Conservation (phyloP, 768 basidiomycete genomes). For the Mycena chlorophos region DNA sequence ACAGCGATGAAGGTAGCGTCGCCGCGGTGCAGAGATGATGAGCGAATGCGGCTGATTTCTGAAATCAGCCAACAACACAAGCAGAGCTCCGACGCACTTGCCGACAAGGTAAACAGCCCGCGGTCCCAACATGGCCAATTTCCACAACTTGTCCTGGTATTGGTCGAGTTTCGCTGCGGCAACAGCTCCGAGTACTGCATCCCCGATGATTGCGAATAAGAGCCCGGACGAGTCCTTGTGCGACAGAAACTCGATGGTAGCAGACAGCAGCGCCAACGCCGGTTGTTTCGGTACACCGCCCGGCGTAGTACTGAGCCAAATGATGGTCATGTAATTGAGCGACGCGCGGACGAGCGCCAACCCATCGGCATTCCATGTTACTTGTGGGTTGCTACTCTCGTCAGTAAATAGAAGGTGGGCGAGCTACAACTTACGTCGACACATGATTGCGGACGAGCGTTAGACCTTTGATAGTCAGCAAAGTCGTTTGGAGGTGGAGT, state of each 20-base stretch:
- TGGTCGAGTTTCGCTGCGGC: slow-evolving; percentile 27
- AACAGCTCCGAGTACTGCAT: slow-evolving; percentile 37
- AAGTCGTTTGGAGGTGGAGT: not conserved
- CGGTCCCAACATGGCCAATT: slow-evolving; percentile 29
- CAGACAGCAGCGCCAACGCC: slow-evolving; percentile 24
- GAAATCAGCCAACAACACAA: slow-evolving; percentile 4
- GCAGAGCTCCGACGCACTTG: slow-evolving; percentile 41
- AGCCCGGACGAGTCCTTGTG: slow-evolving; percentile 4
- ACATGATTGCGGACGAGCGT: slow-evolving; percentile 2
- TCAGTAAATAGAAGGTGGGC: not conserved
- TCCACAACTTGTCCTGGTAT: slow-evolving; percentile 41
- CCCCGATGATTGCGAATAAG: slow-evolving; percentile 28
- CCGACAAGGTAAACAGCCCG: slow-evolving; percentile 30
- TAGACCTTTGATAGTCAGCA: slow-evolving; percentile 2
- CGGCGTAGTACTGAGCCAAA: slow-evolving; percentile 32
- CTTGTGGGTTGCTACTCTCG: slow-evolving; percentile 7
- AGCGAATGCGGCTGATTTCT: slow-evolving; percentile 48
- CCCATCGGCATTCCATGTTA: slow-evolving; percentile 1
- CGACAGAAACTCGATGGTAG: slow-evolving; percentile 22
- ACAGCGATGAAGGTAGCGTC: slow-evolving; percentile 35
- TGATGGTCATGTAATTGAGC: slow-evolving; percentile 35
- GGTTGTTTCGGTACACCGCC: slow-evolving; percentile 23
- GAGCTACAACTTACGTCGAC: not conserved
- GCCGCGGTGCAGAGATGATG: slow-evolving; percentile 38
- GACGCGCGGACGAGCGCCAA: slow-evolving; percentile 25